Evolutionary conservation across 768 basidiomycete species (phyloP).

Genomic region (Lepiota venenata): DNA sequence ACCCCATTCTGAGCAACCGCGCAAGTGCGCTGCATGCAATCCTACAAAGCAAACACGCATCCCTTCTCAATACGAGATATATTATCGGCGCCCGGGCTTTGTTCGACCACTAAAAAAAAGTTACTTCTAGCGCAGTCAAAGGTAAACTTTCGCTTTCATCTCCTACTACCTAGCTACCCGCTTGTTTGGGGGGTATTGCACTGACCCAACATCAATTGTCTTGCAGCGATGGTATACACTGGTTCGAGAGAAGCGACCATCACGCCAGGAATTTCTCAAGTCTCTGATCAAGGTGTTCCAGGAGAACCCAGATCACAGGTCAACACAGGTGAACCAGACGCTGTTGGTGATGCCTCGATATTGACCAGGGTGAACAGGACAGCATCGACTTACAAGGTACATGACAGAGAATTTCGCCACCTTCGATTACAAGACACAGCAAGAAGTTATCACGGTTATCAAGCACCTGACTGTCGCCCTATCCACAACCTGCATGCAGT

Average conservation of each 20-base stretch:
- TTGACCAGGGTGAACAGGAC: constrained; percentile 39
- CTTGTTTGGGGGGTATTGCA: constrained; percentile 53
- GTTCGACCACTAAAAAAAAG: constrained; percentile 77
- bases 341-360: neutral
- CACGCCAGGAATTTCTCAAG: constrained; percentile 85
- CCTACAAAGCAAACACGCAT: constrained; percentile 85
- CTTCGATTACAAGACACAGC: constrained; percentile 93
- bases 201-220: constrained; percentile 63
- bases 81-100: constrained; percentile 76
- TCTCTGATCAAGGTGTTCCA: constrained; percentile 82
- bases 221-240: constrained; percentile 90
- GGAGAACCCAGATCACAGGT: constrained; percentile 52
- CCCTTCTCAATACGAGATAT: constrained; percentile 84
- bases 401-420: constrained; percentile 93
- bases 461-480: constrained; percentile 72
- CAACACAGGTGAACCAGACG: constrained; percentile 60
- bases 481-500: constrained; percentile 77
- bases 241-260: constrained; percentile 84
- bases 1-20: constrained; percentile 55
- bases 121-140: constrained; percentile 43
- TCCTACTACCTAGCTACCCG: constrained; percentile 1
- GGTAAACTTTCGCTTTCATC: constrained; percentile 35
- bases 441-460: constrained; percentile 87
- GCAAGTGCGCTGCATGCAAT: constrained; percentile 79
- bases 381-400: constrained; percentile 87